Evolutionary conservation across 2,329 filamentous ascomycete species (phyloP).

Genomic region (Madurella fahalii): DNA sequence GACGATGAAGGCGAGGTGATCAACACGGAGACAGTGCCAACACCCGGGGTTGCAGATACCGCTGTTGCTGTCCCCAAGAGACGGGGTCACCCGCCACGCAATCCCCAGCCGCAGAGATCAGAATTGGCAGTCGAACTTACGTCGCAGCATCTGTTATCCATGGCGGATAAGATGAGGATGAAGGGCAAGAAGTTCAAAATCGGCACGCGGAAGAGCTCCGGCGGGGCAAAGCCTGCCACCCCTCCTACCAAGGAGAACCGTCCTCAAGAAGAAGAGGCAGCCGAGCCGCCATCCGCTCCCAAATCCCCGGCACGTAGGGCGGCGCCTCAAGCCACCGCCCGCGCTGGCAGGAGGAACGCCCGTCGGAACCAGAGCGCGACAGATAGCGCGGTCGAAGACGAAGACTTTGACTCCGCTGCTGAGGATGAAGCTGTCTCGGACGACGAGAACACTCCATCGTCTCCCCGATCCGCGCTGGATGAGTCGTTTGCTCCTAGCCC

Average conservation of each 20-base stretch:
- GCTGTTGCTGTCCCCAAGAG: constrained; percentile 19
- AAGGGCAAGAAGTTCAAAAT: constrained; percentile 53
- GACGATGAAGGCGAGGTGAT: constrained; percentile 26
- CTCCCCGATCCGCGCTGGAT: background rate
- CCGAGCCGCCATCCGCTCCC: background rate
- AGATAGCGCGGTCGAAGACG: constrained; percentile 12
- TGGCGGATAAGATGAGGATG: constrained; percentile 54
- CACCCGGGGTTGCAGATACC: background rate
- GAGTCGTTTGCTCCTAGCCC: background rate
- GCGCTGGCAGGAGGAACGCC: background rate
- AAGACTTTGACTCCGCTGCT: constrained; percentile 20
- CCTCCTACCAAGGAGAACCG: background rate
- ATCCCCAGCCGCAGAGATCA: constrained; percentile 8
- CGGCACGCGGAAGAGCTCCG: constrained; percentile 33
- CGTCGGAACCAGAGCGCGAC: background rate
- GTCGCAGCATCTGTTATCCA: constrained; percentile 44
- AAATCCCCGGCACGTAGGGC: background rate
- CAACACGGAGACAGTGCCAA: constrained; percentile 5
- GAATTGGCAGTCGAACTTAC: constrained; percentile 11
- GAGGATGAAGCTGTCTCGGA: constrained; percentile 25
- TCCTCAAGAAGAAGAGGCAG: background rate
- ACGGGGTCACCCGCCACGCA: constrained; percentile 35
- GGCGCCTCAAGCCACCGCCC: too few relatives aligned
- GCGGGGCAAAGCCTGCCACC: background rate
- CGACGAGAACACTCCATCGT: constrained; percentile 12